A percentile compares a stretch with the other conserved stretches of the same genome.
These are phyloP conservation scores for Aureobasidium sp. DNA, from an alignment of 2,329 filamentous ascomycete species.

Conservation along the genomic window DNA sequence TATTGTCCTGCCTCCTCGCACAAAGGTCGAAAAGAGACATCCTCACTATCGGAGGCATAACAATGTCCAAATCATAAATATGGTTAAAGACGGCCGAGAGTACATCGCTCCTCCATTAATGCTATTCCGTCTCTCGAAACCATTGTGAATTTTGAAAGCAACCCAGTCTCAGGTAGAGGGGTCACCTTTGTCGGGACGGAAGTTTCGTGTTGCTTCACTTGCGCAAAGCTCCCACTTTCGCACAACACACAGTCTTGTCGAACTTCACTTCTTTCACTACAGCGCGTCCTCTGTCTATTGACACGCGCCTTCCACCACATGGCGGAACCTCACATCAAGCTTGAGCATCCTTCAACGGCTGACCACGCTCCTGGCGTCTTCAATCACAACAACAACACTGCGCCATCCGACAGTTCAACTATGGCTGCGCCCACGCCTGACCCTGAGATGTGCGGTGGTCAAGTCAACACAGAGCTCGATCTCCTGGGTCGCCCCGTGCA, in stretches of 20 bases:
- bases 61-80: too few species aligned
- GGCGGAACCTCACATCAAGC: not conserved
- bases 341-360: not conserved
- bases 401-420: not conserved
- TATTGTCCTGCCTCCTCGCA: too few species aligned
- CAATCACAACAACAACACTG: not conserved
- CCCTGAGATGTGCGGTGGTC: not conserved
- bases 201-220: not conserved
- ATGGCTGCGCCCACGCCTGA: not conserved
- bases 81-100: too few species aligned
- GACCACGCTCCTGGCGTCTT: not conserved
- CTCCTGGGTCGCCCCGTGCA: slow-evolving; percentile 56
- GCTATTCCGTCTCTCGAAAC: too few species aligned
- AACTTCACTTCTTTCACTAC: not conserved
- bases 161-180: too few species aligned
- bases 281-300: not conserved
- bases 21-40: too few species aligned
- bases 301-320: not conserved
- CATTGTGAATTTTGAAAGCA: too few species aligned
- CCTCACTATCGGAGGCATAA: too few species aligned
- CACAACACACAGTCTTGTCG: not conserved
- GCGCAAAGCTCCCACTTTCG: not conserved
- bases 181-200: too few species aligned
- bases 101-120: too few species aligned
- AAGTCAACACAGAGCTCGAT: slow-evolving; percentile 25